phyloP scores from a whole-genome alignment of 805 yeast species.

The Kluyveromyces siamensis region DNA sequence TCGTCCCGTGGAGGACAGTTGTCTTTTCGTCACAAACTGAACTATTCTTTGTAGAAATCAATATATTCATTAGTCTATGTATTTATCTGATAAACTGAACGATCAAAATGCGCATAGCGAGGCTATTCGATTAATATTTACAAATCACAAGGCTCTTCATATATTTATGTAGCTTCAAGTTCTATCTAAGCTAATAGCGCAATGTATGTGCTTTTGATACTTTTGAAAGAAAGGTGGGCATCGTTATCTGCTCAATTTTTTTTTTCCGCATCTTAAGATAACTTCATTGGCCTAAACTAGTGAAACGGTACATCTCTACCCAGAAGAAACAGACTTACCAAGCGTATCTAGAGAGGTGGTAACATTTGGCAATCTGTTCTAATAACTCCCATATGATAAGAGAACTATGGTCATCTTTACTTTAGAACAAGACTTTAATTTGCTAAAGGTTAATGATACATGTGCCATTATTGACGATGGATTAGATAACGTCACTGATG shows the following conservation, averaged over 20 bases:
- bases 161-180: too few relatives aligned
- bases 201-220: too few relatives aligned
- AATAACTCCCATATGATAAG: background rate
- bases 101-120: too few relatives aligned
- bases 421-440: slow-evolving; percentile 10
- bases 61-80: background rate
- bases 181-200: too few relatives aligned
- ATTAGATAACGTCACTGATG: slow-evolving; percentile 1
- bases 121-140: too few relatives aligned
- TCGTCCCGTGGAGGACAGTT: background rate
- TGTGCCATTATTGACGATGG: slow-evolving; percentile 9
- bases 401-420: slow-evolving; percentile 7
- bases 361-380: too few relatives aligned
- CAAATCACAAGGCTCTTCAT: too few relatives aligned
- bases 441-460: slow-evolving; percentile 9
- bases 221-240: too few relatives aligned
- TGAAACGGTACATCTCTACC: too few relatives aligned
- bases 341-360: too few relatives aligned
- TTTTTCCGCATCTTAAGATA: background rate
- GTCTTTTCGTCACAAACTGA: background rate
- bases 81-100: background rate
- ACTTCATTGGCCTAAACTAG: too few relatives aligned
- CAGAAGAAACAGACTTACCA: too few relatives aligned
- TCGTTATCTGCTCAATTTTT: background rate
- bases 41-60: background rate